Base-by-base conservation (phyloP, 2,329 filamentous ascomycete species). In the Pestalotiopsis sp. region DNA sequence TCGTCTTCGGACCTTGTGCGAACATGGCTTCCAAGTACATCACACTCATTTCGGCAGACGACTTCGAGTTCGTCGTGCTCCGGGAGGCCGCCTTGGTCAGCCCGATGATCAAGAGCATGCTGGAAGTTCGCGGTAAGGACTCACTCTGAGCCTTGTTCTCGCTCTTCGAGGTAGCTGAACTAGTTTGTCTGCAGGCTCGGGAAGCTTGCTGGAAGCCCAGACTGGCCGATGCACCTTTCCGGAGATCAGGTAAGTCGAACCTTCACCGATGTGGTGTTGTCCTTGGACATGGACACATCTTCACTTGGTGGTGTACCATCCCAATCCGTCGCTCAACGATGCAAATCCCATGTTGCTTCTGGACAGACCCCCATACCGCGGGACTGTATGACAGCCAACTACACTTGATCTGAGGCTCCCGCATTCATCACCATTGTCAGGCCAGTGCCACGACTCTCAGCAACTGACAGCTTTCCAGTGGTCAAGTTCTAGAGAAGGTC, bases 401-500 rank as follows among this genome's bases (percentile, higher is more conserved):
- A 90, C 88, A 90, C 88, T 90, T 90, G 88, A 90, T 85, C 87
- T 89, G 88, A 89, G 79, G 78, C 77, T 66, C 59, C 59, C 12
- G n/a, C 71, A 72, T 38, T 58, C 56, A 45, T 61, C 58, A 66
- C 66, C 65, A n/a, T 61, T 13, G 25, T 36, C 70, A 66, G 68
- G 73, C 39, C 57, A 69, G 60, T 38, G 36, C 65, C n/a, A 65
- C 27, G 20, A 27, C 36, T 41, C 57, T 64, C 57, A 52, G 3
- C 25, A 64, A 70, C 71, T 68, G 27, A 20, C 17, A 41, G 38
- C 57, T 41, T 60, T 39, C 73, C 78, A 94, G 92, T 80, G 91
- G 89, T 72, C 83, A 91, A 66, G 88, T 94, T 5, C 88, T 95
- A 2, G 92, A 95, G 78, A 94, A 93, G 77, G 90, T 95, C 39